Evolutionary conservation across 345 rosid species (phyloP).

Genomic region (Abelmoschus esculentus): DNA sequence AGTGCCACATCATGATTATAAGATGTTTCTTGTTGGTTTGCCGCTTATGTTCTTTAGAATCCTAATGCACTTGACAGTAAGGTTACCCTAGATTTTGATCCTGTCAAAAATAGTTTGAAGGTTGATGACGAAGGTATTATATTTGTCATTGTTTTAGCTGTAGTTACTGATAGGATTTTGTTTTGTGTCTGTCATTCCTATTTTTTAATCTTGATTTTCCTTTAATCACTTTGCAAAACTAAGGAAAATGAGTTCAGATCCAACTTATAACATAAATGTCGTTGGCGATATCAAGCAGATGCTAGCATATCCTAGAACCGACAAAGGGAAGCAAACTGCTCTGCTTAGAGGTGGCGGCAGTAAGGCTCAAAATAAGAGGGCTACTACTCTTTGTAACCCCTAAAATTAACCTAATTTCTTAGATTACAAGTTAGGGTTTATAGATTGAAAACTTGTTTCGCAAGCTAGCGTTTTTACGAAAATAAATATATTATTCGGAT

Average conservation of each 20-base stretch:
- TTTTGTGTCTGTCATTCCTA: background rate
- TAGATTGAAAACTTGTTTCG: too few relatives aligned
- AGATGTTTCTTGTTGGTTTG: slow-evolving; percentile 8
- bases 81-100: slow-evolving; percentile 77
- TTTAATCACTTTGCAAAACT: slow-evolving; percentile 36
- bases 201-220: slow-evolving; percentile 11
- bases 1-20: background rate
- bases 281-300: slow-evolving; percentile 81
- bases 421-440: too few relatives aligned
- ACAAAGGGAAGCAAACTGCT: slow-evolving; percentile 76
- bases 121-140: slow-evolving; percentile 74
- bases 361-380: slow-evolving; percentile 89
- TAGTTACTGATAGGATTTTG: slow-evolving; percentile 6
- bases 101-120: slow-evolving; percentile 66
- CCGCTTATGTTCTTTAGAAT: slow-evolving; percentile 39
- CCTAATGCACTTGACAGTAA: slow-evolving; percentile 67
- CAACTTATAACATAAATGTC: slow-evolving; percentile 63
- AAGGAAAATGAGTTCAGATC: slow-evolving; percentile 62
- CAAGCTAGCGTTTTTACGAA: too few relatives aligned
- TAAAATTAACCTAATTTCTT: too few relatives aligned
- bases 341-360: slow-evolving; percentile 91
- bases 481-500: too few relatives aligned
- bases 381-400: slow-evolving; percentile 93
- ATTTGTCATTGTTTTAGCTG: background rate
- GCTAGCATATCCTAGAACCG: slow-evolving; percentile 87